These are phyloP conservation scores for Termitomyces sp. DNA, from an alignment of 768 basidiomycete species.

Conservation along the genomic window DNA sequence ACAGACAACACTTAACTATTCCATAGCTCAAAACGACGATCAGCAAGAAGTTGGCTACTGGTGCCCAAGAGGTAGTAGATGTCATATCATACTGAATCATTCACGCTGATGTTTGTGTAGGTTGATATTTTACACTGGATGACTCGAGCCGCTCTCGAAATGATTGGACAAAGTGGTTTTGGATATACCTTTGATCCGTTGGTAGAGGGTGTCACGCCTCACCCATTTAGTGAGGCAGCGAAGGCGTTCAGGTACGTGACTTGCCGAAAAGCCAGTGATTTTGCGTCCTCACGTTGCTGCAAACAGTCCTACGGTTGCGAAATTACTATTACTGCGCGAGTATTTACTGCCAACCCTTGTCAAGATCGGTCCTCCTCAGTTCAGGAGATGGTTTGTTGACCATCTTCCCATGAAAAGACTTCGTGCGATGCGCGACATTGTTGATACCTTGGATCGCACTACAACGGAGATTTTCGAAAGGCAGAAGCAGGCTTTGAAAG, in stretches of 20 bases:
- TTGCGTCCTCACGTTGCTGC: background rate
- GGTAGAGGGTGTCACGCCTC: constrained; percentile 7
- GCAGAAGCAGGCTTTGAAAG: constrained; percentile 13
- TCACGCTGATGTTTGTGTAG: background rate
- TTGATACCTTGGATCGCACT: constrained; percentile 13
- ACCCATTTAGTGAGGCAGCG: constrained; percentile 13
- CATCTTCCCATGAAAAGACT: constrained; percentile 9
- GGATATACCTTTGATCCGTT: constrained; percentile 17
- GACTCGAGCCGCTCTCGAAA: constrained; percentile 15
- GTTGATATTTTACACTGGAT: constrained; percentile 20
- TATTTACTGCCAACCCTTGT: constrained; percentile 11
- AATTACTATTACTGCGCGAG: constrained; percentile 5
- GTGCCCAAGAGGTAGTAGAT: constrained; percentile 8
- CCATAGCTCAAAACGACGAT: constrained; percentile 6
- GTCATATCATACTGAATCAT: background rate
- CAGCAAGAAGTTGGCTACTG: background rate
- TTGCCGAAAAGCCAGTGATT: background rate
- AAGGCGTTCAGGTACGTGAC: constrained; percentile 4
- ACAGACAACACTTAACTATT: background rate
- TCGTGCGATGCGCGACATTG: constrained; percentile 10
- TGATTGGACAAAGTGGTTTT: constrained; percentile 18
- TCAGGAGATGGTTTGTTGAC: constrained; percentile 14
- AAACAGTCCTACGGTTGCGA: constrained; percentile 6
- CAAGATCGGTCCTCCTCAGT: constrained; percentile 14
- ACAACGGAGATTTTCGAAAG: constrained; percentile 10